Evolutionary conservation across 768 basidiomycete genomes (phyloP).

Genomic region (Auricularia cornea): DNA sequence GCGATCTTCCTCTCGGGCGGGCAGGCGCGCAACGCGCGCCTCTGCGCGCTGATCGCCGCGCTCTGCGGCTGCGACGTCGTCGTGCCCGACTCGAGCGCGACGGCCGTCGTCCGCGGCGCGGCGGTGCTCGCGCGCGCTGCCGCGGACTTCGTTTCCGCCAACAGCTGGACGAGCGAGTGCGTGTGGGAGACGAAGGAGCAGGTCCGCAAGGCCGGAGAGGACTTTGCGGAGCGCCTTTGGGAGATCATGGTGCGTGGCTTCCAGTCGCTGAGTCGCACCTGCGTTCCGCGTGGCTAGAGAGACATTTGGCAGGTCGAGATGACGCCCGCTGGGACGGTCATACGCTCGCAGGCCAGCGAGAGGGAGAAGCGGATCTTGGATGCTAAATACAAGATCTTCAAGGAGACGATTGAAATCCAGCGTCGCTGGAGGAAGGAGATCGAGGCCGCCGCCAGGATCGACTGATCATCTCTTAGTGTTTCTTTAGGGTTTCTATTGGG

Average conservation of each 20-base stretch:
- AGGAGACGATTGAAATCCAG: slow-evolving; percentile 83
- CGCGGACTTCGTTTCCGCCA: slow-evolving; percentile 39
- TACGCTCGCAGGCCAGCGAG: slow-evolving; percentile 51
- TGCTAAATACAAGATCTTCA: slow-evolving; percentile 91
- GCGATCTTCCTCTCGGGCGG: slow-evolving; percentile 85
- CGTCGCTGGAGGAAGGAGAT: slow-evolving; percentile 77
- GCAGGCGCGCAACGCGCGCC: slow-evolving; percentile 78
- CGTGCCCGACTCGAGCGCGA: slow-evolving; percentile 64
- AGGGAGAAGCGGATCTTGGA: slow-evolving; percentile 71
- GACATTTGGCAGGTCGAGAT: slow-evolving; percentile 68
- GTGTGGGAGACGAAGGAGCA: slow-evolving; percentile 26
- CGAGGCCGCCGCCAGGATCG: slow-evolving; percentile 30
- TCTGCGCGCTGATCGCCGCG: slow-evolving; percentile 88
- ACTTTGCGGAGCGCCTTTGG: slow-evolving; percentile 70
- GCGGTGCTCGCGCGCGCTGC: slow-evolving; percentile 93
- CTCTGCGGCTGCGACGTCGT: slow-evolving; percentile 76
- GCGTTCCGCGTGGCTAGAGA: neutral
- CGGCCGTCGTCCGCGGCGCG: slow-evolving; percentile 84
- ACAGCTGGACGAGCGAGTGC: slow-evolving; percentile 23
- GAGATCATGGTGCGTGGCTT: slow-evolving; percentile 66
- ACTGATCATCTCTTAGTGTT: no score
- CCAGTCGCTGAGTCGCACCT: neutral
- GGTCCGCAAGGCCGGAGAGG: slow-evolving; percentile 29
- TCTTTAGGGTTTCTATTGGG: no score
- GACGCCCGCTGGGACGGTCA: slow-evolving; percentile 73